Evolutionary conservation across 768 basidiomycete species (phyloP).

Genomic region (Boletus reticuloceps): DNA sequence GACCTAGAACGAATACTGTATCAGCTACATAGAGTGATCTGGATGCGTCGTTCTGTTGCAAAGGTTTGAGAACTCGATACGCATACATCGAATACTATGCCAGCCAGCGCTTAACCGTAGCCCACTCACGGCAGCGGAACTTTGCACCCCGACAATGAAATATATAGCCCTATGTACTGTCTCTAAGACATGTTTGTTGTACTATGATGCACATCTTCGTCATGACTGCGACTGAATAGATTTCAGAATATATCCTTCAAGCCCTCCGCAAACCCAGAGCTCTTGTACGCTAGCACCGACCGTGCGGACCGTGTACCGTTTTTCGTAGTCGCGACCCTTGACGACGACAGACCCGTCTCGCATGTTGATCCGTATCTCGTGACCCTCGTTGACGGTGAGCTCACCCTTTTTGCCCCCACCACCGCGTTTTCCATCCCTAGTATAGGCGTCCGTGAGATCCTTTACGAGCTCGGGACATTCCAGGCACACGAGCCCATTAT

Average conservation of each 20-base stretch:
- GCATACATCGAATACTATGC: too few species aligned
- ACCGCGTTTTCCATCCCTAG: slow-evolving; percentile 70
- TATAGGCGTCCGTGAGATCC: slow-evolving; percentile 76
- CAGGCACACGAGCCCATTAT: slow-evolving; percentile 94
- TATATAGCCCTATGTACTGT: background rate
- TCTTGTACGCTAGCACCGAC: slow-evolving; percentile 96
- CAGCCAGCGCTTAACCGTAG: too few species aligned
- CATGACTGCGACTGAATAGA: slow-evolving; percentile 44
- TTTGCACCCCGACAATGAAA: too few species aligned
- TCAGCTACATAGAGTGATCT: background rate
- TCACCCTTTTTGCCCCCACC: slow-evolving; percentile 80
- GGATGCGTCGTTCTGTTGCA: background rate
- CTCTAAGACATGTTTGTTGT: too few species aligned
- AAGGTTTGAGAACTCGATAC: too few species aligned
- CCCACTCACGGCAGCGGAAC: too few species aligned
- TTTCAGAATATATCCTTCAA: slow-evolving; percentile 90
- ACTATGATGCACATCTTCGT: slow-evolving; percentile 2
- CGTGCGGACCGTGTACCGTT: slow-evolving; percentile 64
- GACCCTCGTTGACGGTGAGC: slow-evolving; percentile 75
- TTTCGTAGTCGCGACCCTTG: slow-evolving; percentile 38
- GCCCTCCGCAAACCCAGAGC: slow-evolving; percentile 91
- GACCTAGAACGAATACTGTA: background rate
- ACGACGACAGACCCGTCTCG: slow-evolving; percentile 67
- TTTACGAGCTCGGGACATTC: slow-evolving; percentile 88
- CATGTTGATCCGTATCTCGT: slow-evolving; percentile 66